A percentile compares a stretch with the other conserved stretches of the same genome.
phyloP scores from a whole-genome alignment of 441 rosid species.

The Pelargonium myrrhifolium region DNA sequence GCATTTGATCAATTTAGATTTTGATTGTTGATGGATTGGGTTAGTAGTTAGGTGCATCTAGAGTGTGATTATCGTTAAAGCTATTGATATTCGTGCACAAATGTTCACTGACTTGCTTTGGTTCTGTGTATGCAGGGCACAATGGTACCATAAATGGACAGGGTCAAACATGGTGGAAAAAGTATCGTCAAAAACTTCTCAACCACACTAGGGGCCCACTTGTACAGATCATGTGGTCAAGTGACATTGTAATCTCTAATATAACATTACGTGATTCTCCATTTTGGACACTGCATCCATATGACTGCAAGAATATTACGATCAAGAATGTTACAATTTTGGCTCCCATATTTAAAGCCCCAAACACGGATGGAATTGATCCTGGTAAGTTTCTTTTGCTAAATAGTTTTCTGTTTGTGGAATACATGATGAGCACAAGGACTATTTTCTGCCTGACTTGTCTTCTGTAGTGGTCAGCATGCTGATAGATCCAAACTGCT shows the following conservation, averaged over 20 bases:
- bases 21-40: not conserved
- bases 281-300: constrained; percentile 94
- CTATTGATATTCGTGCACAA: not conserved
- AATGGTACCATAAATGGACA: constrained; percentile 95
- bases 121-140: constrained; percentile 45
- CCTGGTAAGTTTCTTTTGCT: constrained; percentile 46
- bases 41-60: constrained; percentile 1
- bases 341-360: constrained; percentile 74
- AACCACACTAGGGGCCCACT: constrained; percentile 91
- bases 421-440: not conserved
- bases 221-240: constrained; percentile 91
- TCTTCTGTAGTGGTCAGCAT: too few species aligned
- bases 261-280: constrained; percentile 83
- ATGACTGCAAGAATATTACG: constrained; percentile 85
- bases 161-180: constrained; percentile 94
- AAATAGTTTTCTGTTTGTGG: not conserved
- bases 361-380: constrained; percentile 95
- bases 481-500: too few species aligned
- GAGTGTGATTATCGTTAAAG: constrained; percentile 5
- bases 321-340: constrained; percentile 67
- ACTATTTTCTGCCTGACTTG: not conserved
- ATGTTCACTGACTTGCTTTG: not conserved
- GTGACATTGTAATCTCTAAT: constrained; percentile 64
- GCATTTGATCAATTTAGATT: constrained; percentile 6
- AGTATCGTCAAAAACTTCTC: constrained; percentile 79